Base-by-base conservation (phyloP, 78 protist genomes). In the Emiliania huxleyi region DNA sequence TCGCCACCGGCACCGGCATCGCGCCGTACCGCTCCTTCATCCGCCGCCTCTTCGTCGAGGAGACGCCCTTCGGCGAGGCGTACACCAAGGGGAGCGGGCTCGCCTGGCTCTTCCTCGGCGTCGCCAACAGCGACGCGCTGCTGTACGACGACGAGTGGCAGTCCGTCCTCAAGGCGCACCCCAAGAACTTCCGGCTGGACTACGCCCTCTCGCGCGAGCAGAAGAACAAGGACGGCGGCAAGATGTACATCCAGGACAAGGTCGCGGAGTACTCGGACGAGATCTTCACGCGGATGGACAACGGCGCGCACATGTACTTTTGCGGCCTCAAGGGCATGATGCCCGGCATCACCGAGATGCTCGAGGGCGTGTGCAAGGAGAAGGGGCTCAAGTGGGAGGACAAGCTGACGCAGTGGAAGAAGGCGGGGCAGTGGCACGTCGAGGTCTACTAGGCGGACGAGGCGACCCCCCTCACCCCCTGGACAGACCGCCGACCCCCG, bases 321-420 rank as follows among this genome's bases (percentile, higher is more conserved):
- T 92, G 94, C 91, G 94, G 94, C 69, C 94, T 92, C 83, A 92
- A 92, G 94, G 94, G 94, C 33, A 92, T 92, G 94, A 92, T 92
- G 94, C 94, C 94, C 29, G 94, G 93, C 56, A 69, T 90, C 81
- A 55, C 79, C 85, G 87, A 71, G 42, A 69, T 69, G 73, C 73
- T 90, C 69, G 87, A 90, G 84, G 23, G 12, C 38, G 93, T 90
- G 23, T 52, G 62, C 37, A 38, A 8, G 52, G 0, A 35, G 55
- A 55, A 90, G 84, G 93, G 93, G 18, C 15, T 90, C 56, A 19
- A 0, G 37, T 90, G 93, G 93, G 93, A 69, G 93, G 93, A 90
- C 62, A 71, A 38, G 46, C 93, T 90, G 49, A 25, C 45, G 87
- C 25, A 37, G 69, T 71, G 83, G 87, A 90, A 90, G 93, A 19